A percentile compares a stretch with the other conserved stretches of the same genome.
phyloP scores from a whole-genome alignment of 2,329 filamentous ascomycete genomes.

The Paraphaeosphaeria sporulosa region DNA sequence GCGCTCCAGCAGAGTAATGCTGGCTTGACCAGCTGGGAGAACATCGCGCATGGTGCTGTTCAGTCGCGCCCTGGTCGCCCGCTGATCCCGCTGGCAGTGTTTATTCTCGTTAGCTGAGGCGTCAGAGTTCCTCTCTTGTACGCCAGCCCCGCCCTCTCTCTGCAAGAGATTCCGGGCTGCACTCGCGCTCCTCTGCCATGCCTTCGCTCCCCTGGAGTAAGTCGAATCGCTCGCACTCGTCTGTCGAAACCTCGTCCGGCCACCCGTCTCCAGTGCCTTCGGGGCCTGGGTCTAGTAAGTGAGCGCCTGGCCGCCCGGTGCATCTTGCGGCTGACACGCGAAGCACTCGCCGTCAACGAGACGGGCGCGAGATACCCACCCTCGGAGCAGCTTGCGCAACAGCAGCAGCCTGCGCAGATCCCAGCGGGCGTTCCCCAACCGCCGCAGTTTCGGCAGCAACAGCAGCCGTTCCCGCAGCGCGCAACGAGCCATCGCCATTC shows the following conservation, averaged over 20 bases:
- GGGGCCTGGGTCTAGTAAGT: conserved; percentile 40
- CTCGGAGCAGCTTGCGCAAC: conserved; percentile 28
- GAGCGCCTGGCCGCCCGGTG: conserved; percentile 32
- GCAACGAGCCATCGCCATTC: conserved; percentile 42
- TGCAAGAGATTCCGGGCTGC: conserved; percentile 15
- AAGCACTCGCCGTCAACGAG: conserved; percentile 46
- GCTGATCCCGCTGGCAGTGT: conserved; percentile 28
- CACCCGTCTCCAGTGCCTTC: conserved; percentile 45
- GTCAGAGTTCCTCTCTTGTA: conserved; percentile 18
- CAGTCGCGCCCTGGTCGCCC: conserved; percentile 26
- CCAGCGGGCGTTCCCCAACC: conserved; percentile 18
- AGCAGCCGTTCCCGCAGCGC: conserved; percentile 36
- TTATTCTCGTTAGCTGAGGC: conserved; percentile 44
- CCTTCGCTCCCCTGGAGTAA: conserved; percentile 48
- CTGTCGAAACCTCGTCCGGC: conserved; percentile 45
- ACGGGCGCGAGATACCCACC: conserved; percentile 33
- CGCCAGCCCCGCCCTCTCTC: conserved; percentile 24
- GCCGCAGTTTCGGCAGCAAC: conserved; percentile 23
- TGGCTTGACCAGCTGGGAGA: conserved; percentile 27
- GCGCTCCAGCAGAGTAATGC: conserved; percentile 28
- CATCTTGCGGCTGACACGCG: conserved; percentile 41
- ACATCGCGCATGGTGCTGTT: conserved; percentile 16
- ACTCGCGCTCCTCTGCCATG: conserved; percentile 40
- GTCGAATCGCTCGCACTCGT: conserved; percentile 49
- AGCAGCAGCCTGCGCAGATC: conserved; percentile 21